These are phyloP conservation scores for Petrea volubilis DNA, from an alignment of 257 asterid genomes.

Conservation along the genomic window DNA sequence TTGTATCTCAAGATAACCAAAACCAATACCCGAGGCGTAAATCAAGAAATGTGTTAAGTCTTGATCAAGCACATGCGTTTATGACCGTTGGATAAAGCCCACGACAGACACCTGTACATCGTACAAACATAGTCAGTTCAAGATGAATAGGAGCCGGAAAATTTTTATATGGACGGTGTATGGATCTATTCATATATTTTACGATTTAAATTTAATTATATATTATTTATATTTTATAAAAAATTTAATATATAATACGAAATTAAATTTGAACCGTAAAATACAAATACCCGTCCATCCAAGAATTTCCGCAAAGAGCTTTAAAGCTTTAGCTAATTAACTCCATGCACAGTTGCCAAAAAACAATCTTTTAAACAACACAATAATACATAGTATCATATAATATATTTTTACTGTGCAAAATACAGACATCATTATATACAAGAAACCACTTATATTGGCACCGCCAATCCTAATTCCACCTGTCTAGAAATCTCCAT, in stretches of 20 bases:
- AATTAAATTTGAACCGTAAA: too few species aligned
- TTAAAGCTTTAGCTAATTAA: not conserved
- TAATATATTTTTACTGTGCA: not conserved
- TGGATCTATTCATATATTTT: too few species aligned
- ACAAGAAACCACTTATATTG: not conserved
- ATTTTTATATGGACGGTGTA: too few species aligned
- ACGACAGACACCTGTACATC: constrained; percentile 2
- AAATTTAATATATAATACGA: too few species aligned
- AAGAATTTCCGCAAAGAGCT: too few species aligned
- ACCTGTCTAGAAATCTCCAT: constrained; percentile 31
- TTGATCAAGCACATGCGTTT: constrained; percentile 19
- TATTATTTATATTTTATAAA: too few species aligned
- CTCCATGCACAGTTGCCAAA: constrained; percentile 25
- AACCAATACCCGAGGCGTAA: too few species aligned
- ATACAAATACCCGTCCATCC: too few species aligned
- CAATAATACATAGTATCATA: not conserved
- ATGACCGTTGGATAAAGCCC: constrained; percentile 38
- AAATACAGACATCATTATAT: not conserved
- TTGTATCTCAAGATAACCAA: too few species aligned
- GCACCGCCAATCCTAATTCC: constrained; percentile 9
- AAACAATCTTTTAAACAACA: not conserved
- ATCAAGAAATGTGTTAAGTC: constrained; percentile 10
- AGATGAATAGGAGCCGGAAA: too few species aligned
- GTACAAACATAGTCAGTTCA: too few species aligned
- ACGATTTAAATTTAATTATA: too few species aligned